Evolutionary conservation across 129 eudicot species (phyloP).

Genomic region (Mikania micrantha): DNA sequence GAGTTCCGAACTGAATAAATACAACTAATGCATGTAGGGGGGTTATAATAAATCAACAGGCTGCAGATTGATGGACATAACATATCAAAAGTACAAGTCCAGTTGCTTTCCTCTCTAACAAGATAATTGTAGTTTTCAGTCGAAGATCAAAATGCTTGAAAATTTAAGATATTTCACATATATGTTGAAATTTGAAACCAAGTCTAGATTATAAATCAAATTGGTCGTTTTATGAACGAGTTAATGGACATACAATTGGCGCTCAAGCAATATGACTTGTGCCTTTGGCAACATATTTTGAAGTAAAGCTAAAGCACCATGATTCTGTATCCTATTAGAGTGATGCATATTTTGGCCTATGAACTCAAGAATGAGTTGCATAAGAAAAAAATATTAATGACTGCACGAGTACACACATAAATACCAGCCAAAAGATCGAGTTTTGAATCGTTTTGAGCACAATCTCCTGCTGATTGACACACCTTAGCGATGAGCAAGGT

Average conservation of each 20-base stretch:
- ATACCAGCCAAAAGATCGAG: not conserved
- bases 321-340: not conserved
- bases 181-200: too few relatives aligned
- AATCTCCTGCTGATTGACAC: not conserved
- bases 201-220: too few relatives aligned
- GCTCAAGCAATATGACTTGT: not conserved
- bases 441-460: not conserved
- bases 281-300: not conserved
- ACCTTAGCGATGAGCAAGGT: not conserved
- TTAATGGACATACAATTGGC: not conserved
- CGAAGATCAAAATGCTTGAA: too few relatives aligned
- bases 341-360: not conserved
- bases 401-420: too few relatives aligned
- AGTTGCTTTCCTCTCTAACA: conserved; percentile 1
- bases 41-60: too few relatives aligned
- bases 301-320: not conserved
- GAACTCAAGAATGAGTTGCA: not conserved
- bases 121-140: not conserved
- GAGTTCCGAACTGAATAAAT: too few relatives aligned
- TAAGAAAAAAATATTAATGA: not conserved
- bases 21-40: too few relatives aligned
- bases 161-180: too few relatives aligned
- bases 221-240: too few relatives aligned
- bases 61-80: too few relatives aligned
- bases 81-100: not conserved